Evolutionary conservation across 1,284 basidiomycete genomes (phyloP).

Genomic region (Sporisorium iseilematis-ciliati): DNA sequence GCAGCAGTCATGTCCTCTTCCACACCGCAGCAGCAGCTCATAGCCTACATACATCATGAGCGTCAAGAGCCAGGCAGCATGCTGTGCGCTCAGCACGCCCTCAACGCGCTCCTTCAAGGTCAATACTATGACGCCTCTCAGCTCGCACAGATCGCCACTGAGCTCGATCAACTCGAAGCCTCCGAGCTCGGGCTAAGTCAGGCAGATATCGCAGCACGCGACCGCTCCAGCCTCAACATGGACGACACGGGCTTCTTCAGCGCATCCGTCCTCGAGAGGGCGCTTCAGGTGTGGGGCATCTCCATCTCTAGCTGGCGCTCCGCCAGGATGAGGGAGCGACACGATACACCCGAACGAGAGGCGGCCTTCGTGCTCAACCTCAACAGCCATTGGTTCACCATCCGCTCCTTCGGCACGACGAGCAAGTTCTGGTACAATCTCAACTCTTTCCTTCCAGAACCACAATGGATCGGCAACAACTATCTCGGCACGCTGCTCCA

Average conservation of each 20-base stretch:
- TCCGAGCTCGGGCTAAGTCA: constrained; percentile 50
- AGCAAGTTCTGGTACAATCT: constrained; percentile 66
- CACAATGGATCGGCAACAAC: constrained; percentile 61
- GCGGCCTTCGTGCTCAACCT: constrained; percentile 67
- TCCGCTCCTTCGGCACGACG: constrained; percentile 59
- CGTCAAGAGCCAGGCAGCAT: constrained; percentile 65
- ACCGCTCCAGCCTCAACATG: constrained; percentile 56
- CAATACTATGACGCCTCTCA: constrained; percentile 66
- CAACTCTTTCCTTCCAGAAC: constrained; percentile 62
- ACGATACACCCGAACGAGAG: constrained; percentile 58
- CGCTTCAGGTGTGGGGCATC: constrained; percentile 58
- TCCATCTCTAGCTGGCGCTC: constrained; percentile 46
- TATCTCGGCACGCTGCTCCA: constrained; percentile 65
- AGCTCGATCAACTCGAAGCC: constrained; percentile 52
- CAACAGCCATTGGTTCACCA: constrained; percentile 66
- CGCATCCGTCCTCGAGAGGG: constrained; percentile 60
- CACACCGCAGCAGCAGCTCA: constrained; percentile 53
- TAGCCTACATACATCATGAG: constrained; percentile 61
- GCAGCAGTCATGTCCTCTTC: constrained; percentile 34
- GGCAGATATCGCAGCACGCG: constrained; percentile 41
- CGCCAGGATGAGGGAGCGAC: constrained; percentile 42
- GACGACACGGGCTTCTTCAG: constrained; percentile 68
- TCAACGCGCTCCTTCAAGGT: constrained; percentile 65
- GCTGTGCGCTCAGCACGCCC: constrained; percentile 68
- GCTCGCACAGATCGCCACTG: constrained; percentile 58